Evolutionary conservation across 139 green algal species (phyloP).

Genomic region (Haematococcus lacustris): DNA sequence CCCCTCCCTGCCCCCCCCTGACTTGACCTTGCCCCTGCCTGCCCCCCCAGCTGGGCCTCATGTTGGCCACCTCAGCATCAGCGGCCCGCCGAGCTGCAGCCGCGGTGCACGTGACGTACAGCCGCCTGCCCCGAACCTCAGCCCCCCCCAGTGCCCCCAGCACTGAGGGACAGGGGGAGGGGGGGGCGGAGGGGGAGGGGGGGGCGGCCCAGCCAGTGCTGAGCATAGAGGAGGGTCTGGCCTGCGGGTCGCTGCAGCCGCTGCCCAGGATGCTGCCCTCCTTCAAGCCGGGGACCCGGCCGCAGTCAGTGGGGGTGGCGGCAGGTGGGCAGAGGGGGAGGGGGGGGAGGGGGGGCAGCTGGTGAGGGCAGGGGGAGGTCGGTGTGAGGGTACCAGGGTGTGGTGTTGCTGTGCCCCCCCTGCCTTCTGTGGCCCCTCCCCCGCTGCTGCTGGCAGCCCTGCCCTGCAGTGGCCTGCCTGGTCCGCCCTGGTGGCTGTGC

Average conservation of each 20-base stretch:
- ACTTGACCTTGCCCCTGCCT: too few species aligned
- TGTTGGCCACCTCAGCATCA: conserved; percentile 1
- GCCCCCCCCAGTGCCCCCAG: too few species aligned
- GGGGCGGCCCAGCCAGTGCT: conserved; percentile 45
- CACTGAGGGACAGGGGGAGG: too few species aligned
- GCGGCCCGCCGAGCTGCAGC: neutral
- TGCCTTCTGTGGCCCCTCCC: too few species aligned
- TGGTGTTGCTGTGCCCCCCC: too few species aligned
- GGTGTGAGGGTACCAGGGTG: too few species aligned
- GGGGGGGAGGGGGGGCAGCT: neutral
- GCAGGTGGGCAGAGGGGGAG: neutral
- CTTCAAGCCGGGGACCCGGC: neutral
- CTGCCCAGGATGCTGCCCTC: neutral
- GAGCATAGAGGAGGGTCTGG: conserved; percentile 34
- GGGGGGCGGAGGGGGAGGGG: too few species aligned
- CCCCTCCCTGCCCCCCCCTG: too few species aligned
- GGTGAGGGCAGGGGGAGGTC: too few species aligned
- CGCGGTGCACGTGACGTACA: neutral
- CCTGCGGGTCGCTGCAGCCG: conserved; percentile 18
- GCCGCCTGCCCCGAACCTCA: neutral
- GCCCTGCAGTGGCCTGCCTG: too few species aligned
- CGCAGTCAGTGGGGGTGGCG: neutral
- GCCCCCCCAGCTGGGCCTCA: conserved; percentile 7
- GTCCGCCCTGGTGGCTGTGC: too few species aligned
- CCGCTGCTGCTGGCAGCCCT: too few species aligned